Percentiles rank a stretch among this genome's conserved stretches.
phyloP scores from a whole-genome alignment of 441 rosid species.

The Euphorbia schlechtendalii region DNA sequence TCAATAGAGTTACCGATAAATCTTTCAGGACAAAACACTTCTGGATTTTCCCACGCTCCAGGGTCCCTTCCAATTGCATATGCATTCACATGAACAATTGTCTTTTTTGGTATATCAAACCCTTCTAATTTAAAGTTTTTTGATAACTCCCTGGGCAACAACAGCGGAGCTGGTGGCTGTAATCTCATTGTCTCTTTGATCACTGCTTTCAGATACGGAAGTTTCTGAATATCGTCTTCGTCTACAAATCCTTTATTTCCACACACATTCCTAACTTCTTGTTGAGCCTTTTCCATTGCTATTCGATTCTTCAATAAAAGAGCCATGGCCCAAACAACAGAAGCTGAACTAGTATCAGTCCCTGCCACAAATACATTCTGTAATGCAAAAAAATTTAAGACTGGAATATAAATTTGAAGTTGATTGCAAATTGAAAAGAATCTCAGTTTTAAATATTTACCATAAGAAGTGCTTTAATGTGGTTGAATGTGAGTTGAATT shows the following conservation, averaged over 20 bases:
- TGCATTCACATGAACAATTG: too few relatives aligned
- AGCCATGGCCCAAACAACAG: slow-evolving; percentile 21
- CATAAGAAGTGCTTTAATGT: slow-evolving; percentile 26
- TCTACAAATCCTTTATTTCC: slow-evolving; percentile 15
- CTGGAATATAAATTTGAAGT: too few relatives aligned
- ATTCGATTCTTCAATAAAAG: slow-evolving; percentile 19
- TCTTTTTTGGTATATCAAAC: slow-evolving; percentile 13
- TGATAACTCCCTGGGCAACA: slow-evolving; percentile 23
- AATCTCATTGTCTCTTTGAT: slow-evolving; percentile 26
- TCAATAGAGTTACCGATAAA: too few relatives aligned
- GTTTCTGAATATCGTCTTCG: slow-evolving; percentile 15
- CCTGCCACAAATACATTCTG: slow-evolving; percentile 16
- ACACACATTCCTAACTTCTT: slow-evolving; percentile 7
- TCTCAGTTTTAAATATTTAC: not conserved
- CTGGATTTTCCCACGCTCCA: too few relatives aligned
- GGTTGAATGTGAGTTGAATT: slow-evolving; percentile 10
- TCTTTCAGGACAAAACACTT: too few relatives aligned
- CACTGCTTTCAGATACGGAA: slow-evolving; percentile 21
- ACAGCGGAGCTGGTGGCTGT: slow-evolving; percentile 22
- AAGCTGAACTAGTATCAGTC: slow-evolving; percentile 14
- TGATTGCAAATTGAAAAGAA: too few relatives aligned
- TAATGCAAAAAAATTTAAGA: too few relatives aligned
- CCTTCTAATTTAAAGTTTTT: slow-evolving; percentile 12
- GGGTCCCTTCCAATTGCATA: too few relatives aligned
- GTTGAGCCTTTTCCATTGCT: slow-evolving; percentile 19